Conservation (phyloP, 2,329 filamentous ascomycete genomes). For the Cladosporium phlei region DNA sequence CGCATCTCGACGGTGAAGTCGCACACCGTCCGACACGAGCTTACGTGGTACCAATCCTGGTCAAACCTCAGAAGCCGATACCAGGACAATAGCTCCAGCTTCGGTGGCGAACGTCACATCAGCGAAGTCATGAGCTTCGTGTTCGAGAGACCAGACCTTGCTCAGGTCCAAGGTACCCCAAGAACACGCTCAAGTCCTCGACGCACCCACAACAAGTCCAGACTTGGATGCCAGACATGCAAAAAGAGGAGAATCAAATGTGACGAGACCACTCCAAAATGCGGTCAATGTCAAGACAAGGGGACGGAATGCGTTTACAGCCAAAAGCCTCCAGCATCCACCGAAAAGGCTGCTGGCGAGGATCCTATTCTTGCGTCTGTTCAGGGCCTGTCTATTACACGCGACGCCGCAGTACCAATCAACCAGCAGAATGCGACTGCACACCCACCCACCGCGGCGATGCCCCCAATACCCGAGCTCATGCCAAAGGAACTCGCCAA, state of each 20-base stretch:
- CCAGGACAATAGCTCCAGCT: no score
- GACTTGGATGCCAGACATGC: conserved; percentile 20
- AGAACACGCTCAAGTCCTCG: conserved; percentile 9
- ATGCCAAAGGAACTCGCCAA: conserved; percentile 7
- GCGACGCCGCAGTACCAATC: no score
- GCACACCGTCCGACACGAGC: no score
- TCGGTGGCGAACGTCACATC: no score
- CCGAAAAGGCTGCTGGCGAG: neutral
- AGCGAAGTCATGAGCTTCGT: conserved; percentile 11
- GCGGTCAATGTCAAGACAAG: conserved; percentile 19
- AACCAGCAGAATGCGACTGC: no score
- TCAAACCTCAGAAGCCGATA: no score
- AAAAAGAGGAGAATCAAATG: conserved; percentile 24
- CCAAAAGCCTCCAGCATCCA: conserved; percentile 4
- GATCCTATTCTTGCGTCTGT: no score
- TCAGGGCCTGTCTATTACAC: no score
- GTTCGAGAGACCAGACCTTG: conserved; percentile 7
- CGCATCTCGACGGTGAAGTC: no score
- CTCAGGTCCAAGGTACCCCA: conserved; percentile 8
- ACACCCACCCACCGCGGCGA: neutral
- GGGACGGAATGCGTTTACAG: conserved; percentile 16
- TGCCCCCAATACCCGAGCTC: neutral
- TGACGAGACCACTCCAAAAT: conserved; percentile 21
- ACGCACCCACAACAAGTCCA: conserved; percentile 10
- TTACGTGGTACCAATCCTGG: no score